Evolutionary conservation across 164 flowering plant species (phyloP), one percentile per base, ranked within the genome.

Genomic region (Vitis vinifera): DNA sequence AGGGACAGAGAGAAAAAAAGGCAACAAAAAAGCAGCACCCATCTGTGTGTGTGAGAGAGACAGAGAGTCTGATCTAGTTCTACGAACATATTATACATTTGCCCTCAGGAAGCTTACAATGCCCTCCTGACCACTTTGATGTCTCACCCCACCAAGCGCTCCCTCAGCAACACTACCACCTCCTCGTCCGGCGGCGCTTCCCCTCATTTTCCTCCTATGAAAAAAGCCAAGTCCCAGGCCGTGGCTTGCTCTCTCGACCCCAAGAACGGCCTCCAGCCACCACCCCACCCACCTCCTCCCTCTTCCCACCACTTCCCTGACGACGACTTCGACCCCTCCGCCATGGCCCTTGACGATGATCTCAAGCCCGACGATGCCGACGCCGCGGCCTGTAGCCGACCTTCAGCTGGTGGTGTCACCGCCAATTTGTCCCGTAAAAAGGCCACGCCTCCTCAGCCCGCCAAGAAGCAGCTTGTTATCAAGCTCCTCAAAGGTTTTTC

Each of bases 401-500:
- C n/a, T 50, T 31, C 67, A 13, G 51, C 72, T 27, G 82, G 85
- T 1, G 82, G 80, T 1, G 77, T 81, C 48, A 83, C 94, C 55
- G 85, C 94, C 15, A 94, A 94, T 82, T 80, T 91, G 75, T 81
- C 94, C 8, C 78, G 98, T 48, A 94, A 94, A 78, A 94, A 92
- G 81, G 98, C 98, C 17, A 82, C 83, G 3, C 93, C 87, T 7
- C 98, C 98, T 62, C 96, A 89, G 78, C 98, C 98, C 2, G 65
- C 90, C 14, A 94, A 94, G 84, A 90, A 91, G 78, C 89, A 91
- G 78, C 89, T 94, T 59, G 94, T 94, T 51, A 94, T 94, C 78
- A 90, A 89, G 87, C 87, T 86, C 57, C 12, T 71, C 17, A 94
- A 91, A 92, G 98, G 98, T 91, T 59, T 27, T 8, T 19, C 16